Evolutionary conservation across 345 rosid genomes (phyloP).

Genomic region (Syzygium aromaticum): DNA sequence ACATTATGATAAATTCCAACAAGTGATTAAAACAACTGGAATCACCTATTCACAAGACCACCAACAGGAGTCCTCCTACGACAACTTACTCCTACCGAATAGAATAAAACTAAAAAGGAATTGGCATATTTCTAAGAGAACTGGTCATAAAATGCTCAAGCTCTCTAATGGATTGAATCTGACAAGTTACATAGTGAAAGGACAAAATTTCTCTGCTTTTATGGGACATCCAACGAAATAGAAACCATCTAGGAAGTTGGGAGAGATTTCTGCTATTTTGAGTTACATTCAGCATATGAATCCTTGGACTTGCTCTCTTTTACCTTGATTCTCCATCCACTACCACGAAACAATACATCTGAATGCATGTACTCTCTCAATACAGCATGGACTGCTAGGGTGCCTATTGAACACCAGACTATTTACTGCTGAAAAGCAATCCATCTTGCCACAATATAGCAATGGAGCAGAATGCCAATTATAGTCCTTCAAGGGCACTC

Average conservation of each 20-base stretch:
- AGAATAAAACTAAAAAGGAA: background rate
- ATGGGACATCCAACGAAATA: background rate
- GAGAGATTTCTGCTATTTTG: background rate
- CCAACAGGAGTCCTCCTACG: background rate
- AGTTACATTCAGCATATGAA: background rate
- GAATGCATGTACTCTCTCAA: background rate
- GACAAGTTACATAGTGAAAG: background rate
- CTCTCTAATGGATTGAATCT: background rate
- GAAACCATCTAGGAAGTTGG: background rate
- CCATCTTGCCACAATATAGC: background rate
- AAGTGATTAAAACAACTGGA: background rate
- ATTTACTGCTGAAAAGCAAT: background rate
- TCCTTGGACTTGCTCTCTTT: background rate
- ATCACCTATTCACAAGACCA: background rate
- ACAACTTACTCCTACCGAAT: background rate
- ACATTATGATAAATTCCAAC: background rate
- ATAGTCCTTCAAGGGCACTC: background rate
- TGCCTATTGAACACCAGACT: background rate
- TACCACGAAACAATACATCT: background rate
- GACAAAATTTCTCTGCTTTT: background rate
- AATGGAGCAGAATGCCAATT: background rate
- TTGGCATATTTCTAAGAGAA: background rate
- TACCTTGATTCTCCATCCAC: background rate
- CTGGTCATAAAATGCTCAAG: background rate
- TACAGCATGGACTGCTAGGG: background rate